Evolutionary conservation across 2,329 filamentous ascomycete species (phyloP), one percentile per base, ranked within the genome.

Genomic region (Malbranchea cinnamomea): DNA sequence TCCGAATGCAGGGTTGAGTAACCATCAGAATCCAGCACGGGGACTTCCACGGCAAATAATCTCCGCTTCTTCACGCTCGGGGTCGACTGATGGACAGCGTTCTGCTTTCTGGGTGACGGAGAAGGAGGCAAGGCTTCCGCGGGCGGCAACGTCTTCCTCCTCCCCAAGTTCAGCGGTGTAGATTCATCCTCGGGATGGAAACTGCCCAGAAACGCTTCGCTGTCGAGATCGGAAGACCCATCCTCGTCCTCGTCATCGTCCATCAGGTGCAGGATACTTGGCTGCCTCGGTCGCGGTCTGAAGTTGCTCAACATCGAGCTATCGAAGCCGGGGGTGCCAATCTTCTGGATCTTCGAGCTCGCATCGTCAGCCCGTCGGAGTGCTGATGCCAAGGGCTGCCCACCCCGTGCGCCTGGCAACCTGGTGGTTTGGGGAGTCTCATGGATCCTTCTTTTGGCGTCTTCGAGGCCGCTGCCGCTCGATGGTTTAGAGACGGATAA

Each of bases 171-270:
- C 23, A 61, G 37, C 2, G 58, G 58, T 5, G 58, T 61, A 11
- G 58, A 61, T 35, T 60, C 56, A 40, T 60, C 57, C 32, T 60
- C 47, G 1, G 57, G 57, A 24, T 50, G 53, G 28, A 61, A 47
- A 6, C 51, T 53, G 17, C 54, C 56, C 11, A 61, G 46, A 35
- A 59, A 57, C 34, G 59, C 54, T 25, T 58, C 54, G 28, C 58
- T 34, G 14, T 46, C 41, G 2, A 53, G 33, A 11, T 54, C 49
- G 15, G 52, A 51, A n/a, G n/a, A n/a, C n/a, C 14, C 52, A 23
- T 20, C 51, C n/a, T 41, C 45, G 34, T 23, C 27, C 15, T 54
- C 53, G 19, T 57, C 53, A 10, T 50, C 50, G 23, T 59, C 53
- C 49, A 59, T 54, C 47, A 60, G 52, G 20, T 58, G 55, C 5